Percentiles rank a stretch among this genome's conserved stretches.
Conservation (phyloP, 176 grass and related monocot species). For the Miscanthus lutarioriparius region DNA sequence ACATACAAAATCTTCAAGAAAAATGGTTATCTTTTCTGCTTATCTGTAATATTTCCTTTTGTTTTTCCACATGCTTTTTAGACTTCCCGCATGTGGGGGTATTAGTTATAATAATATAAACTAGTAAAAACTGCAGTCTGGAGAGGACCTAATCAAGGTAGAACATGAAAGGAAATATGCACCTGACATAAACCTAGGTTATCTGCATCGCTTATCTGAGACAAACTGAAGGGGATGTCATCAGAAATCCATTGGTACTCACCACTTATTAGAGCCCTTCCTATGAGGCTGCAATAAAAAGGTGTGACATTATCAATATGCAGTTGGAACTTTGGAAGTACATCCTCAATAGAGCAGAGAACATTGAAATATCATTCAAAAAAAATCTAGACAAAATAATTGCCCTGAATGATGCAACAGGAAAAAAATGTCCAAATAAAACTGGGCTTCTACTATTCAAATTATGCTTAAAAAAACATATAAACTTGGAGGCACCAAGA, state of each 20-base stretch:
- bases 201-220: conserved; percentile 40
- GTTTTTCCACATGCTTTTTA: neutral
- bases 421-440: conserved; percentile 24
- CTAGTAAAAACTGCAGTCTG: neutral
- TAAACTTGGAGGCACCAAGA: neutral
- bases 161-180: conserved; percentile 24
- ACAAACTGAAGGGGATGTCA: conserved; percentile 49
- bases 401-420: neutral
- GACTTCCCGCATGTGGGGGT: neutral
- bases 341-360: neutral
- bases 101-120: neutral
- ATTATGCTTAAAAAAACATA: conserved; percentile 20
- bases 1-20: neutral
- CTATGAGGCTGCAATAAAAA: conserved; percentile 68
- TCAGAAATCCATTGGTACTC: conserved; percentile 64
- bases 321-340: conserved; percentile 14
- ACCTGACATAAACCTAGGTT: conserved; percentile 67
- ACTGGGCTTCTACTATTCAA: neutral
- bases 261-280: conserved; percentile 57
- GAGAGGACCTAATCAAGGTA: conserved; percentile 6
- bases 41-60: neutral
- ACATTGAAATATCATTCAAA: neutral
- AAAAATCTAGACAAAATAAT: neutral
- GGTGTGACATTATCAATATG: neutral
- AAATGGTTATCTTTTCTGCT: neutral